Evolutionary conservation across 257 asterid species (phyloP), one percentile per base, ranked within the genome.

Genomic region (Fraxinus anomala): DNA sequence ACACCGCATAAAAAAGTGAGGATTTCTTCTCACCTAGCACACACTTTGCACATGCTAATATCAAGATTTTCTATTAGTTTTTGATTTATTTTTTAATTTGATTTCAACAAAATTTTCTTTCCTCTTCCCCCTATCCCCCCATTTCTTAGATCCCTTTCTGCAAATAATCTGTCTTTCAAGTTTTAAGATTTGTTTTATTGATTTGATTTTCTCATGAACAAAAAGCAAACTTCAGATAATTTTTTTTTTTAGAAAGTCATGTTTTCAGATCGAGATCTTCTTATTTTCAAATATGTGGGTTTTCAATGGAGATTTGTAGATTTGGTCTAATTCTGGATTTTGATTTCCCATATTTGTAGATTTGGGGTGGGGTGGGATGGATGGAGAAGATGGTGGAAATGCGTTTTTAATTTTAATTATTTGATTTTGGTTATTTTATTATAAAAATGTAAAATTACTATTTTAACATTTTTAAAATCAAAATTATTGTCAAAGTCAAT

Each of bases 11-110:
- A 33, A 81, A 83, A 81, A 77, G 89, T 74, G 91, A 85, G 91
- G 86, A 73, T 78, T 47, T 72, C 75, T 61, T 77, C 89, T 82
- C 94, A 88, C 93, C 85, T 77, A 13, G 88, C 96, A 86, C 93
- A 80, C 93, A 87, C 89, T 75, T 80, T 61, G 33, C 81, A 76
- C 83, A 31, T 36, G 54, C 24, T 24, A 72, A 1, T 5, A 2
- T 61, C 14, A 34, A 21, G 19, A 31, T 82, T 67, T 24, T 13
- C 61, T 14, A 24, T 63, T 26, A 49, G 39, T 65, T 81, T 65
- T n/a, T n/a, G n/a, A n/a, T 40, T 63, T 28, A 5, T 36, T 36
- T 6, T 37, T 37, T 37, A 47, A 47, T 49, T 47, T 47, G 42
- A 47, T n/a, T 47, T 47, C 6, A 13, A 47, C 56, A 13, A 4